These are phyloP conservation scores for Miscanthus lutarioriparius DNA, from an alignment of 176 grass and related monocot genomes.

Conservation along the genomic window DNA sequence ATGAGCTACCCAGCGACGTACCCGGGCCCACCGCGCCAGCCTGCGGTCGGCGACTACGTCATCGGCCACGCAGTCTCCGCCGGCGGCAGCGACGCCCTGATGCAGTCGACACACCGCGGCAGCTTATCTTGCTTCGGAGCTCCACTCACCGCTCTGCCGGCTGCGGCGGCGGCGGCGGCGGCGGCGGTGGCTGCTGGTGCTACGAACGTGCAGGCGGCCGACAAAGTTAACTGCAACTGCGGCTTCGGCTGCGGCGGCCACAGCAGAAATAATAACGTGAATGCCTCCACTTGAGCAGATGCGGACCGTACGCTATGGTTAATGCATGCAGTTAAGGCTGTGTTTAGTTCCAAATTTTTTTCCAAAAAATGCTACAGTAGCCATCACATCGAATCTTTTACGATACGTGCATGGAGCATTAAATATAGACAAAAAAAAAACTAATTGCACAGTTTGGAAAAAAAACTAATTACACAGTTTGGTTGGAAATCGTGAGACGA, in stretches of 20 bases:
- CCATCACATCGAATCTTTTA: too few relatives aligned
- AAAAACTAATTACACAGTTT: too few relatives aligned
- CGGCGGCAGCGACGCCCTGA: slow-evolving; percentile 10
- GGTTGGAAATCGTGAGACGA: too few relatives aligned
- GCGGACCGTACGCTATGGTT: neutral
- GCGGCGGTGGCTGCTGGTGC: neutral
- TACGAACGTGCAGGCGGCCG: slow-evolving; percentile 33
- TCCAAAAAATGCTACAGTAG: too few relatives aligned
- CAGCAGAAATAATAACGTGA: slow-evolving; percentile 40
- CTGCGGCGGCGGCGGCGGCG: neutral
- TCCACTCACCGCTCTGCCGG: slow-evolving; percentile 2
- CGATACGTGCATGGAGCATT: too few relatives aligned
- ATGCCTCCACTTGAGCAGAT: slow-evolving; percentile 41
- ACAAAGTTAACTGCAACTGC: slow-evolving; percentile 53
- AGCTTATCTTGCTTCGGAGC: slow-evolving; percentile 48
- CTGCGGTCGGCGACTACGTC: slow-evolving; percentile 57
- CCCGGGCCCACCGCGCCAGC: slow-evolving; percentile 40
- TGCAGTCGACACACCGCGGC: slow-evolving; percentile 20
- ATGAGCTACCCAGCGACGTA: slow-evolving; percentile 58
- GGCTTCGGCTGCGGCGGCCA: slow-evolving; percentile 46
- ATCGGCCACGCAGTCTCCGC: slow-evolving; percentile 71
- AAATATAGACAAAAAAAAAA: too few relatives aligned
- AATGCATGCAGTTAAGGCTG: slow-evolving; percentile 14
- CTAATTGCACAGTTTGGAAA: too few relatives aligned
- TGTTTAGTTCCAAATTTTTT: too few relatives aligned